Evolutionary conservation across 1,284 basidiomycete species (phyloP), one percentile per base, ranked within the genome.

Genomic region (Ganoderma sinense): DNA sequence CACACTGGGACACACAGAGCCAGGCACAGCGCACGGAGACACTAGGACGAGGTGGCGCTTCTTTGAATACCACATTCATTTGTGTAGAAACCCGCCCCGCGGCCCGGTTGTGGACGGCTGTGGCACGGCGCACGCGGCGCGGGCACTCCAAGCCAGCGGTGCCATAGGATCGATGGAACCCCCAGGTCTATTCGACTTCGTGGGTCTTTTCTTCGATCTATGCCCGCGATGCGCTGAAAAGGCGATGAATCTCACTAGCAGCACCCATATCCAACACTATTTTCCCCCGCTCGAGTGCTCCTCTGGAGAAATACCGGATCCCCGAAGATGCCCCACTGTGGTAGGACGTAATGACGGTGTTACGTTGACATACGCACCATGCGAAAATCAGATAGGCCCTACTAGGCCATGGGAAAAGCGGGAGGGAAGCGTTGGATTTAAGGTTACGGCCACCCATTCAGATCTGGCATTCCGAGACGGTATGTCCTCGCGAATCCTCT

Each of bases 321-420:
- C 41, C 75, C 77, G 78, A 79, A 72, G 73, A 75, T 77, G 76
- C 63, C 72, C 77, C 78, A 29, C n/a, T 20, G 53, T 53, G 48
- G 48, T 18, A 53, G 53, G 65, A 63, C 72, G 71, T 71, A 70
- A 64, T 74, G 53, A 62, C 65, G 62, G 51, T 68, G 40, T 64
- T 68, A 68, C 65, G 65, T 66, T 67, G 65, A 67, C 70, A 68
- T 60, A 63, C 68, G 36, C 43, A 62, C 69, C 76, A 71, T 78
- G 77, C 73, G 78, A 78, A 76, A 74, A 79, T 76, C 74, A 70
- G 77, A 76, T 76, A 76, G 73, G 53, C 63, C 64, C 61, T 69
- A 66, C 61, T 69, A 66, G 64, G 45, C 70, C 74, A 73, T 74
- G 73, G 73, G 71, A 74, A 74, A 68, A n/a, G n/a, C n/a, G n/a